phyloP scores from a whole-genome alignment of 345 rosid genomes.

The Boechera stricta region DNA sequence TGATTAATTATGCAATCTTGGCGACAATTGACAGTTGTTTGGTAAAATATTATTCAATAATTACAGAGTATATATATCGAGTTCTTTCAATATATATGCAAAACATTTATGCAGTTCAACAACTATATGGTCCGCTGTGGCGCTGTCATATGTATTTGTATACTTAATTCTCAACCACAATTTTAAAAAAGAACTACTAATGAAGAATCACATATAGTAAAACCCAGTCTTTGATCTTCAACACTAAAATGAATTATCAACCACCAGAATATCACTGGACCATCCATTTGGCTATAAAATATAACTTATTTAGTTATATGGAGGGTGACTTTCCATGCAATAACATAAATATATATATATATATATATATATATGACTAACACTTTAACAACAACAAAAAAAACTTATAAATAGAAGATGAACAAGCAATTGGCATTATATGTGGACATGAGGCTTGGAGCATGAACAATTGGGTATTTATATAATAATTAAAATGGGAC shows the following conservation, averaged over 20 bases:
- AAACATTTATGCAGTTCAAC: not conserved
- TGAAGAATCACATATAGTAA: not conserved
- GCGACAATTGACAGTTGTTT: conserved; percentile 2
- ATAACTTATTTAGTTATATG: not conserved
- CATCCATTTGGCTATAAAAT: not conserved
- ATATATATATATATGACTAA: not conserved
- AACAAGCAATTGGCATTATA: conserved; percentile 33
- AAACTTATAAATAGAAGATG: not conserved
- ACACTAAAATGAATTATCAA: not conserved
- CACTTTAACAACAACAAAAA: not conserved
- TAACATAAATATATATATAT: not conserved
- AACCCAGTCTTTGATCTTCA: not conserved
- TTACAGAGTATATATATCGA: not conserved
- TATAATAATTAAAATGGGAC: conserved; percentile 3
- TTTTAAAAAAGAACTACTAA: not conserved
- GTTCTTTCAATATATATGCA: not conserved
- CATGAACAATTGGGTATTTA: conserved; percentile 25
- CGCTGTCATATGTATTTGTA: not conserved
- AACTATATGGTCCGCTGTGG: not conserved
- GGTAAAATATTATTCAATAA: not conserved
- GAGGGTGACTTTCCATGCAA: conserved; percentile 3
- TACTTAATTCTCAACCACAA: too few relatives aligned
- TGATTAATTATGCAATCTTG: not conserved
- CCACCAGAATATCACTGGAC: not conserved
- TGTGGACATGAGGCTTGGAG: conserved; percentile 27